A percentile compares a stretch with the other conserved stretches of the same genome.
Conservation (phyloP, 2,329 filamentous ascomycete genomes). For the Neospermospora avenae region DNA sequence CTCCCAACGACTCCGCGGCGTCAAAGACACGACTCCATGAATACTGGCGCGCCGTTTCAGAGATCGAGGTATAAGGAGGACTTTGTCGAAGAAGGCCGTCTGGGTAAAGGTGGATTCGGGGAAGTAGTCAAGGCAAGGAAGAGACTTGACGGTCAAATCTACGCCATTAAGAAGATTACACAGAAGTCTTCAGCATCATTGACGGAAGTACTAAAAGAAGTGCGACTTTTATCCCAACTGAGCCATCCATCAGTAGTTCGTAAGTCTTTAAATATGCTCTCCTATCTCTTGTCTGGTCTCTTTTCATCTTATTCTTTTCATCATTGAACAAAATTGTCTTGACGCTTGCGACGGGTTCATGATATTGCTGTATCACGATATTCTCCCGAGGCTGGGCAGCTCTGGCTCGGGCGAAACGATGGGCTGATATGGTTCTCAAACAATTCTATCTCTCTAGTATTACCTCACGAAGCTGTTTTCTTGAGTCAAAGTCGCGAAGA, state of each 20-base stretch:
- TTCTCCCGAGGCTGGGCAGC: too few relatives aligned
- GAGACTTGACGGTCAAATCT: slow-evolving; percentile 88
- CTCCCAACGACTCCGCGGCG: slow-evolving; percentile 44
- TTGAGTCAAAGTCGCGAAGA: too few relatives aligned
- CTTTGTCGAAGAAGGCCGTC: slow-evolving; percentile 82
- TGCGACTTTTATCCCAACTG: slow-evolving; percentile 83
- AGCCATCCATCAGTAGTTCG: slow-evolving; percentile 71
- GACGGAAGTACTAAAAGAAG: slow-evolving; percentile 79
- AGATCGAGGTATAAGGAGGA: slow-evolving; percentile 82
- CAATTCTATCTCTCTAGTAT: too few relatives aligned
- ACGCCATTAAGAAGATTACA: slow-evolving; percentile 95
- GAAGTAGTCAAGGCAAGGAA: slow-evolving; percentile 95
- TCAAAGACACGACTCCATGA: slow-evolving; percentile 60
- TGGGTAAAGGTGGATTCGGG: slow-evolving; percentile 93
- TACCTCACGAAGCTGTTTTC: too few relatives aligned
- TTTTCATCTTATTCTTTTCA: neutral
- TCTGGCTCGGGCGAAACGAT: too few relatives aligned
- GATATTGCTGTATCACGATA: too few relatives aligned
- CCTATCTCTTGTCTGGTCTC: neutral
- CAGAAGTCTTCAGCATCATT: slow-evolving; percentile 76
- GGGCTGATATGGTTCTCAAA: too few relatives aligned
- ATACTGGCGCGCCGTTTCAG: slow-evolving; percentile 45
- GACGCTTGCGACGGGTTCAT: too few relatives aligned
- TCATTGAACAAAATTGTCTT: too few relatives aligned
- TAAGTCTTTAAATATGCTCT: slow-evolving; percentile 26